phyloP scores from a whole-genome alignment of 2,329 filamentous ascomycete genomes.

The Fusarium multiceps region DNA sequence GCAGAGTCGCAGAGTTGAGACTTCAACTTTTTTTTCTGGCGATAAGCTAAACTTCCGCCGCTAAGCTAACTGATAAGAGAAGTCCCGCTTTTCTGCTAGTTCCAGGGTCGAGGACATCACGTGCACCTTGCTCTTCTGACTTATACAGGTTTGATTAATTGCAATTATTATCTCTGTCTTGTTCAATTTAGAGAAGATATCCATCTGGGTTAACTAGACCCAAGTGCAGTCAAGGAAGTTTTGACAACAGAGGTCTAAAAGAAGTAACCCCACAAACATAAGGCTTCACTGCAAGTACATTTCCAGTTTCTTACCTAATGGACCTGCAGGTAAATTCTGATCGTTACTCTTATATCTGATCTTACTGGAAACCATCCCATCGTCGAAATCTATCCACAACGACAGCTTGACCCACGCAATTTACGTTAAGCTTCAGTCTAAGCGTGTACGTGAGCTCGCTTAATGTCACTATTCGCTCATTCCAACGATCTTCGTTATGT shows the following conservation, averaged over 20 bases:
- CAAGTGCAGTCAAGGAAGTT: background rate
- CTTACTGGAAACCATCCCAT: background rate
- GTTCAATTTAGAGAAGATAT: background rate
- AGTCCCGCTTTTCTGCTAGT: conserved; percentile 3
- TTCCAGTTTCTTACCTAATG: background rate
- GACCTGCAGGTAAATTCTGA: background rate
- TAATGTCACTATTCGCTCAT: conserved; percentile 7
- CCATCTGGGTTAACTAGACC: background rate
- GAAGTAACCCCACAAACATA: background rate
- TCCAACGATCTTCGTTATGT: background rate
- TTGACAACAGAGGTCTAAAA: background rate
- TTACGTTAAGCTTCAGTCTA: background rate
- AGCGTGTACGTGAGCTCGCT: background rate
- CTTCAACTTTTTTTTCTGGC: conserved; percentile 45
- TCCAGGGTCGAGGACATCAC: conserved; percentile 6
- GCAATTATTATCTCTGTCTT: background rate
- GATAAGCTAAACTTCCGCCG: conserved; percentile 34
- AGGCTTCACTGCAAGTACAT: background rate
- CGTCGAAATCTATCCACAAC: background rate
- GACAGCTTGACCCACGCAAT: background rate
- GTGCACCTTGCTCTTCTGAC: conserved; percentile 2
- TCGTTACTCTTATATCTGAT: background rate
- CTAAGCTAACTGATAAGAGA: conserved; percentile 33
- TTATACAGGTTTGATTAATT: background rate
- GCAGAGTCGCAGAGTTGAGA: conserved; percentile 36